phyloP scores from a whole-genome alignment of 1,139 yeast species.

The Lodderomyces parapsilosis region DNA sequence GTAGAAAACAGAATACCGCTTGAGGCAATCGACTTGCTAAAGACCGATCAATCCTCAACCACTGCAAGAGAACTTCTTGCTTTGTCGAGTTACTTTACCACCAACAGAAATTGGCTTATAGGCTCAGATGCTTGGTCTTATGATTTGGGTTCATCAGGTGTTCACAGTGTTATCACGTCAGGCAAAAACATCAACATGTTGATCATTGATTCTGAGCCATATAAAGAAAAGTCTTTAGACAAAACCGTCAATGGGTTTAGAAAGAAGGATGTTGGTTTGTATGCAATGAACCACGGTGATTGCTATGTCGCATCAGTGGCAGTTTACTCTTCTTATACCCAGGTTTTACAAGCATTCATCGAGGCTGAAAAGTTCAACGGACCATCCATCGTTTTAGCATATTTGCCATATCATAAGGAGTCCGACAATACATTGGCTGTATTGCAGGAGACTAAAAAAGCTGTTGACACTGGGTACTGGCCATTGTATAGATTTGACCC shows the following conservation, averaged over 20 bases:
- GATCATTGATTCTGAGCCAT: conserved; percentile 91
- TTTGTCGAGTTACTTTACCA: conserved; percentile 42
- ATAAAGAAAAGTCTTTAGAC: conserved; percentile 32
- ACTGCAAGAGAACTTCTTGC: conserved; percentile 45
- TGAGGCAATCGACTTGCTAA: conserved; percentile 42
- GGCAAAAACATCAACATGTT: conserved; percentile 80
- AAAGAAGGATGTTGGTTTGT: conserved; percentile 91
- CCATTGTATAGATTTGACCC: conserved; percentile 91
- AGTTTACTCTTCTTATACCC: conserved; percentile 89
- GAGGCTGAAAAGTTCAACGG: conserved; percentile 90
- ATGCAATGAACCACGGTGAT: conserved; percentile 91
- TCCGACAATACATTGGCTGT: conserved; percentile 69
- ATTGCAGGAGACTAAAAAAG: conserved; percentile 81
- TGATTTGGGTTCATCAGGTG: conserved; percentile 89
- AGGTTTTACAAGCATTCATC: conserved; percentile 80
- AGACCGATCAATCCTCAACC: conserved; percentile 37
- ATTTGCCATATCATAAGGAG: conserved; percentile 74
- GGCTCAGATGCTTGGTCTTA: conserved; percentile 97
- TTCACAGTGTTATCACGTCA: conserved; percentile 78
- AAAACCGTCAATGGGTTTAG: conserved; percentile 43
- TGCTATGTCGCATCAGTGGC: conserved; percentile 95
- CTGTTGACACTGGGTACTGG: conserved; percentile 94
- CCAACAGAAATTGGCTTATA: conserved; percentile 72
- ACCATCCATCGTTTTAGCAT: conserved; percentile 88
- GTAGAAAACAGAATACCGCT: conserved; percentile 26